phyloP scores from a whole-genome alignment of 2,329 filamentous ascomycete species.

The Penicillium sumatraense region DNA sequence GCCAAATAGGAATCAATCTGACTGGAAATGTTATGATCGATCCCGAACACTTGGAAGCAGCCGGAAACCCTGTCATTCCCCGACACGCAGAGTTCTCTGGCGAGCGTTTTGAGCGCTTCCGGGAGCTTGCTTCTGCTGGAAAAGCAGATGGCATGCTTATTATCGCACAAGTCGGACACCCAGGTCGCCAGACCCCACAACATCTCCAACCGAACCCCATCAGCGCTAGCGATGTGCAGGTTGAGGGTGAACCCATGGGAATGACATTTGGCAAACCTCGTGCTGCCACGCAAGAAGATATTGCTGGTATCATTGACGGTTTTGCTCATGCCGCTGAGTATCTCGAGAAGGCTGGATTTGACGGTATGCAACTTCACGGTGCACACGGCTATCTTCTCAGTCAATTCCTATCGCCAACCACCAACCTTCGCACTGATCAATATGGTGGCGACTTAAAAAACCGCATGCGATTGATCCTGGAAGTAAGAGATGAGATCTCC shows the following conservation, averaged over 20 bases:
- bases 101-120: constrained; percentile 64
- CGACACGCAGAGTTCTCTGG: constrained; percentile 56
- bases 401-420: constrained; percentile 58
- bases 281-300: constrained; percentile 35
- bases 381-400: constrained; percentile 64
- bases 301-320: constrained; percentile 61
- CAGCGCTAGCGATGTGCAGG: constrained; percentile 56
- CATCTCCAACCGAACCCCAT: constrained; percentile 55
- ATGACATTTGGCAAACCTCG: constrained; percentile 42
- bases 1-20: constrained; percentile 59
- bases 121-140: constrained; percentile 55
- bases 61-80: constrained; percentile 65
- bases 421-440: constrained; percentile 63
- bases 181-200: constrained; percentile 60
- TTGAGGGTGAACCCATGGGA: constrained; percentile 40
- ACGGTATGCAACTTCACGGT: constrained; percentile 56
- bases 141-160: constrained; percentile 59
- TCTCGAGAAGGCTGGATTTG: constrained; percentile 65
- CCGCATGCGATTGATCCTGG: constrained; percentile 64
- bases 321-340: constrained; percentile 68
- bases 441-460: constrained; percentile 71
- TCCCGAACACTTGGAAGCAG: constrained; percentile 60
- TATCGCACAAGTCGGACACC: constrained; percentile 66
- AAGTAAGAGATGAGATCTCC: constrained; percentile 48
- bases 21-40: constrained; percentile 70